Evolutionary conservation across 352 stramenopile species (phyloP).

Genomic region (Phytophthora agathidicida): DNA sequence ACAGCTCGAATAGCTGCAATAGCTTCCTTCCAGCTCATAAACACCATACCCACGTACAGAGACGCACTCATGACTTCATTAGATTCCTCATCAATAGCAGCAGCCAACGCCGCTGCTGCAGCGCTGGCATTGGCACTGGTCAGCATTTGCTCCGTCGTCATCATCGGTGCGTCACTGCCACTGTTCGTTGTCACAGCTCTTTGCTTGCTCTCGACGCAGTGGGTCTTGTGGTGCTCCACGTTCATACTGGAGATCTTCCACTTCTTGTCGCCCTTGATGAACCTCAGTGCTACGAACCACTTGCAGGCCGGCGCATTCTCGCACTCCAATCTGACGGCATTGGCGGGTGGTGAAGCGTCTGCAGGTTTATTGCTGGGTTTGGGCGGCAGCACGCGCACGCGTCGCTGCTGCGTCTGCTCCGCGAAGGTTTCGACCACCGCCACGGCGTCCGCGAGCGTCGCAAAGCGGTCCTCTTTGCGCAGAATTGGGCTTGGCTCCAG

Average conservation of each 20-base stretch:
- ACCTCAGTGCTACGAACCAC: constrained; percentile 74
- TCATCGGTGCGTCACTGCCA: neutral
- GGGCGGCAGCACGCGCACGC: constrained; percentile 55
- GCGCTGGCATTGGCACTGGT: constrained; percentile 15
- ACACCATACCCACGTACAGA: constrained; percentile 51
- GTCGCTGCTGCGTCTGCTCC: constrained; percentile 56
- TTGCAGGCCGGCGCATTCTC: constrained; percentile 70
- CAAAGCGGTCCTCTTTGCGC: constrained; percentile 69
- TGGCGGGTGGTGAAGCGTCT: constrained; percentile 18
- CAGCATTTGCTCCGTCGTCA: constrained; percentile 31
- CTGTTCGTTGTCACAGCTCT: constrained; percentile 1
- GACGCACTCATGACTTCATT: constrained; percentile 30
- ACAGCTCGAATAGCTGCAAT: constrained; percentile 55
- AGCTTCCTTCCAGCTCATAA: constrained; percentile 66
- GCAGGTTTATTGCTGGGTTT: constrained; percentile 23
- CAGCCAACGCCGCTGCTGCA: neutral
- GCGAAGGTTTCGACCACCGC: constrained; percentile 67
- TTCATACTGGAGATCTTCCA: constrained; percentile 84
- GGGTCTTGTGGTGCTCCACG: constrained; percentile 63
- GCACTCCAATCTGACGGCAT: constrained; percentile 68
- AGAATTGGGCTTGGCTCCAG: no score
- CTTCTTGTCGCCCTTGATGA: constrained; percentile 67
- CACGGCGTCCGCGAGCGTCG: constrained; percentile 66
- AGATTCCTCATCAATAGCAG: constrained; percentile 3
- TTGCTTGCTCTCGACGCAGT: constrained; percentile 47